Evolutionary conservation across 441 rosid species (phyloP).

Genomic region (Omphalea diandra): DNA sequence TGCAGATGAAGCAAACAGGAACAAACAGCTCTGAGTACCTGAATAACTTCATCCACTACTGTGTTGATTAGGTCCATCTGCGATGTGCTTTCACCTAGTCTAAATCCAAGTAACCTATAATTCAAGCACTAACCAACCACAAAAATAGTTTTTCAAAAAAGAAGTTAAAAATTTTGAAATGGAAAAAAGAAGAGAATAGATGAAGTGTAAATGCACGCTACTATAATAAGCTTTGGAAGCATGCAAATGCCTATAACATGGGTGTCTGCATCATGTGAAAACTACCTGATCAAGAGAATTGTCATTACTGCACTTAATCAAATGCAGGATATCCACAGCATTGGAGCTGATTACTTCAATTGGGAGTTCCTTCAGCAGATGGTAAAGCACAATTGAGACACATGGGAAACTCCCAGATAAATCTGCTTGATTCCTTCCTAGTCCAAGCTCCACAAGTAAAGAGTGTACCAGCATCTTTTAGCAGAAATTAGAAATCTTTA

Average conservation of each 20-base stretch:
- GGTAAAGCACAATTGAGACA: constrained; percentile 75
- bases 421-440: constrained; percentile 50
- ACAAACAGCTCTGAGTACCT: constrained; percentile 43
- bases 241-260: constrained; percentile 5
- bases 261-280: constrained; percentile 9
- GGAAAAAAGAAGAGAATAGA: constrained; percentile 8
- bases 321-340: constrained; percentile 60
- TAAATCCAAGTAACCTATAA: constrained; percentile 86
- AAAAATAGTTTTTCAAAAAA: constrained; percentile 17
- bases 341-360: constrained; percentile 53
- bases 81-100: constrained; percentile 57
- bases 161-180: constrained; percentile 9
- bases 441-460: constrained; percentile 65
- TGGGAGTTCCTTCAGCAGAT: constrained; percentile 81
- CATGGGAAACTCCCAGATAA: constrained; percentile 43
- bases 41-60: constrained; percentile 56
- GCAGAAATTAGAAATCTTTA: constrained; percentile 18
- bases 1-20: constrained; percentile 19
- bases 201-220: neutral
- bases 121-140: constrained; percentile 56
- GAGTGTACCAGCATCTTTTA: constrained; percentile 50
- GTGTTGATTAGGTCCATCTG: constrained; percentile 37
- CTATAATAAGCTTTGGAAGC: neutral
- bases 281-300: constrained; percentile 71
- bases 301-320: constrained; percentile 73